phyloP scores from a whole-genome alignment of 2,329 filamentous ascomycete species.

The Penicillium brevicompactum region DNA sequence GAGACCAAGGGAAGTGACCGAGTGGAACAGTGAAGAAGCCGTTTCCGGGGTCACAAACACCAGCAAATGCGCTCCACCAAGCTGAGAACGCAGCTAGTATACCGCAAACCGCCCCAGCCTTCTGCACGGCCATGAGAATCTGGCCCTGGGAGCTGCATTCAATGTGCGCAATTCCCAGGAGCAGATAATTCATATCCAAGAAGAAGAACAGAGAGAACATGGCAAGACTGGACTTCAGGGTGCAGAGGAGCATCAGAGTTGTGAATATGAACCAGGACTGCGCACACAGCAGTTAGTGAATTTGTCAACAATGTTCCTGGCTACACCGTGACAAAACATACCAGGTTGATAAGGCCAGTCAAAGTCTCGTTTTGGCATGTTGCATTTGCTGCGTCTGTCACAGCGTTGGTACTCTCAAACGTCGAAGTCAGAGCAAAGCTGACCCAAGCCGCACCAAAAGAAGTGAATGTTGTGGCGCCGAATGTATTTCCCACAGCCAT shows the following conservation, averaged over 20 bases:
- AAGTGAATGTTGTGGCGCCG: conserved; percentile 23
- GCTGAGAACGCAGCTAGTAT: conserved; percentile 19
- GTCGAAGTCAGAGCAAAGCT: conserved; percentile 17
- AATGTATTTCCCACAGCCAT: conserved; percentile 25
- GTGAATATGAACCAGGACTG: conserved; percentile 29
- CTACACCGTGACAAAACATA: conserved; percentile 3
- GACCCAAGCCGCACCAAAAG: conserved; percentile 25
- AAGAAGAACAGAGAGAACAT: conserved; percentile 26
- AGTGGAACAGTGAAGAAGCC: conserved; percentile 22
- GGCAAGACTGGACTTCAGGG: conserved; percentile 20
- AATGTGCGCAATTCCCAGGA: conserved; percentile 21
- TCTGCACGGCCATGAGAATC: conserved; percentile 8
- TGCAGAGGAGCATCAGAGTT: conserved; percentile 24
- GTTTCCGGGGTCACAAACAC: conserved; percentile 16
- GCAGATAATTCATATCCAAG: conserved; percentile 25
- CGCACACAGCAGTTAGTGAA: not conserved
- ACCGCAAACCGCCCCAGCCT: conserved; percentile 18
- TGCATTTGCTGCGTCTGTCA: not conserved
- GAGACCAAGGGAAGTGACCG: conserved; percentile 25
- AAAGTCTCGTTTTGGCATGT: conserved; percentile 13
- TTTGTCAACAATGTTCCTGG: not conserved
- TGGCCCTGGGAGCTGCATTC: conserved; percentile 10
- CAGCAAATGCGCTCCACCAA: conserved; percentile 26
- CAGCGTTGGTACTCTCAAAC: conserved; percentile 6
- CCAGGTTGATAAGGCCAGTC: conserved; percentile 23